These are phyloP conservation scores for Croton laevigatus DNA, from an alignment of 441 rosid species.

Conservation along the genomic window DNA sequence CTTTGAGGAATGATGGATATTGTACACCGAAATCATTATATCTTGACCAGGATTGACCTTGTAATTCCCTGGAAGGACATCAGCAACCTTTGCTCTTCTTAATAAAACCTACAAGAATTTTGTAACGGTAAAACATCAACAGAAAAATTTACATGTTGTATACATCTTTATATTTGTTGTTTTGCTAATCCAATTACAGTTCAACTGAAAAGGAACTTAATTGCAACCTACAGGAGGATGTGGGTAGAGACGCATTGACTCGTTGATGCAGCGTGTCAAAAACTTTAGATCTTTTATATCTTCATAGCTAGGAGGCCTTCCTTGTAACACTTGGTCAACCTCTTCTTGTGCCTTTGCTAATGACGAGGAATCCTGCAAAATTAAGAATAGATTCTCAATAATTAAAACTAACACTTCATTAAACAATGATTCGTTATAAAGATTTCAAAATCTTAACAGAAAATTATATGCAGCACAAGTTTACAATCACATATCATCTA, in stretches of 20 bases:
- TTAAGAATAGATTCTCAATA: constrained; percentile 1
- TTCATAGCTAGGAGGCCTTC: constrained; percentile 65
- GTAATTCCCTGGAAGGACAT: constrained; percentile 83
- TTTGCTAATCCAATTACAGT: constrained; percentile 2
- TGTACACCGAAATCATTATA: constrained; percentile 90
- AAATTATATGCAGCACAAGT: neutral
- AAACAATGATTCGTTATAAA: neutral
- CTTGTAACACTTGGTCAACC: constrained; percentile 75
- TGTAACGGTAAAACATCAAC: constrained; percentile 11
- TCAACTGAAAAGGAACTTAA: constrained; percentile 16
- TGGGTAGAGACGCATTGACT: constrained; percentile 90
- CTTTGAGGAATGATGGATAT: constrained; percentile 82
- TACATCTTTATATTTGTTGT: neutral
- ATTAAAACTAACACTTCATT: neutral
- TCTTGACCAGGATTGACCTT: constrained; percentile 89
- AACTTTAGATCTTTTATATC: constrained; percentile 78
- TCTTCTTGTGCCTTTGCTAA: constrained; percentile 78
- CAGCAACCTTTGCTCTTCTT: constrained; percentile 81
- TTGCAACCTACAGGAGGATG: constrained; percentile 87
- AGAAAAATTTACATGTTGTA: neutral
- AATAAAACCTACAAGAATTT: constrained; percentile 56
- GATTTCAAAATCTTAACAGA: neutral
- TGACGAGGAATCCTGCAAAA: constrained; percentile 48
- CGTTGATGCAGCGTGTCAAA: constrained; percentile 76
- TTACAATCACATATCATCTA: neutral